Evolutionary conservation across 768 basidiomycete species (phyloP), one percentile per base, ranked within the genome.

Genomic region (Peribolospora kevripleyi): DNA sequence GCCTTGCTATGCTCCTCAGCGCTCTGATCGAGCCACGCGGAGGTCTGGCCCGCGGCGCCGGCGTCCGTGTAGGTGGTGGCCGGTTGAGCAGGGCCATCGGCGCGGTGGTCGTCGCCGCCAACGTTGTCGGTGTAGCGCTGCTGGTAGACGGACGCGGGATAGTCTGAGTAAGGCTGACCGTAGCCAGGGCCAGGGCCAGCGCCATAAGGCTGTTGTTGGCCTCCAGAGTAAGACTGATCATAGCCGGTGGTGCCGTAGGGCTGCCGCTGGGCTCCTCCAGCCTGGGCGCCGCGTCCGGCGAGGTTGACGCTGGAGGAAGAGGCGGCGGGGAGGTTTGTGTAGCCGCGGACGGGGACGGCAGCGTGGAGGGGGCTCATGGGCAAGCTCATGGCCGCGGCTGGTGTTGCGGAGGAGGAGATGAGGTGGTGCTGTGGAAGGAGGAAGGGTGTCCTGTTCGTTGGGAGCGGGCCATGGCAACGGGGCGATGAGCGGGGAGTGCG

Each of bases 51-150:
- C 25, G 25, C 25, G 25, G 25, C 25, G 25, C 25, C 1, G 25
- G 25, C 25, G 25, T 25, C 43, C n/a, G 53, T 9, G 54, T 50
- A 60, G 14, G 59, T 56, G 53, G 57, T 60, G 55, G 45, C 48
- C 10, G 5, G 41, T 13, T 57, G 25, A 25, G 25, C 53, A 2
- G 56, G 50, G 13, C 37, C 13, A 6, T 57, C 55, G 3, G 25
- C 5, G 25, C 37, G 39, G 42, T 42, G 39, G 1, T 51, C 55
- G 1, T 5, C 54, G 48, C n/a, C 53, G 4, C n/a, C 56, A 10
- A 36, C 47, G 47, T 7, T 10, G 3, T 36, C 47, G 8, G 7
- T 11, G 8, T 37, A 37, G 7, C 36, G 7, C 48, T 49, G 25
- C 48, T 7, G 2, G 25, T 25, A 25, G 25, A 25, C 25, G 1